phyloP scores from a whole-genome alignment of 148 eudicot genomes.

The Heliosperma pusillum region DNA sequence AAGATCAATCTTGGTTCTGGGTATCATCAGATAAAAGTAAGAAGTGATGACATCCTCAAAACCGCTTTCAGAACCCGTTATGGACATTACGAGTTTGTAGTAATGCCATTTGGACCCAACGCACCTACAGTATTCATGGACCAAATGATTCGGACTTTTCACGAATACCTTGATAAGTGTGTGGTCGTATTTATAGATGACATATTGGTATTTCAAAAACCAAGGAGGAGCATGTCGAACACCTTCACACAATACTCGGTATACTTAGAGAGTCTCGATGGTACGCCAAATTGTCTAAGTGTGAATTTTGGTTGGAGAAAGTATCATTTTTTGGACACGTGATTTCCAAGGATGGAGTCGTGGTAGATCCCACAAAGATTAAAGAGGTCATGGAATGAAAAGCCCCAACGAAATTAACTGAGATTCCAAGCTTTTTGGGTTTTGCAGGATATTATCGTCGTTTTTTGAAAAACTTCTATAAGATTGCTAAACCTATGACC shows the following conservation, averaged over 20 bases:
- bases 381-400: neutral
- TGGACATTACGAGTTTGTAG: neutral
- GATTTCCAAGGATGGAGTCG: neutral
- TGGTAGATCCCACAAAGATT: neutral
- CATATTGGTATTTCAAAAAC: neutral
- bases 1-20: neutral
- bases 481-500: too few relatives aligned
- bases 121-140: slow-evolving; percentile 7
- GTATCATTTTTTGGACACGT: neutral
- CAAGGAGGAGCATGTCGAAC: neutral
- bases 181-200: slow-evolving; percentile 11
- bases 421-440: neutral
- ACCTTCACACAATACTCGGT: too few relatives aligned
- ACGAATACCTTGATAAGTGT: neutral
- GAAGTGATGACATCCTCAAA: neutral
- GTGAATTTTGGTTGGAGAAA: too few relatives aligned
- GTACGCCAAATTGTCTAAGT: too few relatives aligned
- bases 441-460: too few relatives aligned
- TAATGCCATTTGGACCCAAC: slow-evolving; percentile 16
- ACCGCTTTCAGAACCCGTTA: neutral
- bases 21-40: neutral
- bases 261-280: too few relatives aligned
- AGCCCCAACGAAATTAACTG: neutral
- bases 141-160: neutral
- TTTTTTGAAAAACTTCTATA: too few relatives aligned